Evolutionary conservation across 2,329 filamentous ascomycete genomes (phyloP).

Genomic region (Emergomyces africanus): DNA sequence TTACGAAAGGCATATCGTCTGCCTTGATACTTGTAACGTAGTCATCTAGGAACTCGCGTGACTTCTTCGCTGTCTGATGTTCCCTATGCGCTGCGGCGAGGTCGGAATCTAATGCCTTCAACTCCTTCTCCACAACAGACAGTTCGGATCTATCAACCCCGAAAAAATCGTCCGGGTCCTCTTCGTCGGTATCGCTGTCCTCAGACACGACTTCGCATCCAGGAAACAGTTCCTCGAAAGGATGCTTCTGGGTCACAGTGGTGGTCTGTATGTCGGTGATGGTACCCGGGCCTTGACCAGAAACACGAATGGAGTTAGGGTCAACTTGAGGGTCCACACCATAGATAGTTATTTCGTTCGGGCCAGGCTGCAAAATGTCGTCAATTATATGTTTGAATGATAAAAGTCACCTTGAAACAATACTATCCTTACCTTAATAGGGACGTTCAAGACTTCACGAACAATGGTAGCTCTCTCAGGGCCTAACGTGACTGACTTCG

Average conservation of each 20-base stretch:
- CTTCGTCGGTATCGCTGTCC: slow-evolving; percentile 19
- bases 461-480: slow-evolving; percentile 48
- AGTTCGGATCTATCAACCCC: slow-evolving; percentile 11
- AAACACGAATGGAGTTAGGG: slow-evolving; percentile 46
- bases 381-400: background rate
- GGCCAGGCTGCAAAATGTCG: slow-evolving; percentile 32
- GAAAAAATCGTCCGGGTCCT: slow-evolving; percentile 10
- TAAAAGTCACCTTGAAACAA: background rate
- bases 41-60: slow-evolving; percentile 21
- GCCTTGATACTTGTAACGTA: slow-evolving; percentile 22
- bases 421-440: slow-evolving; percentile 28
- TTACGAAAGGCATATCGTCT: slow-evolving; percentile 18
- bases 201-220: slow-evolving; percentile 26
- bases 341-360: slow-evolving; percentile 44
- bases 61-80: slow-evolving; percentile 13
- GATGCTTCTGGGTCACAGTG: slow-evolving; percentile 42
- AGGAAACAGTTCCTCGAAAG: slow-evolving; percentile 43
- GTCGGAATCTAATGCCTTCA: slow-evolving; percentile 20
- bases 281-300: slow-evolving; percentile 44
- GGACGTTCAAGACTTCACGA: slow-evolving; percentile 45
- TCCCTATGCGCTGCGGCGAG: slow-evolving; percentile 20
- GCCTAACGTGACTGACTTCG: slow-evolving; percentile 51
- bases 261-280: slow-evolving; percentile 53
- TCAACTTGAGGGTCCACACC: slow-evolving; percentile 43
- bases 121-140: slow-evolving; percentile 15